Base-by-base conservation (phyloP, 2,329 filamentous ascomycete species). In the Stagonosporopsis tanaceti region DNA sequence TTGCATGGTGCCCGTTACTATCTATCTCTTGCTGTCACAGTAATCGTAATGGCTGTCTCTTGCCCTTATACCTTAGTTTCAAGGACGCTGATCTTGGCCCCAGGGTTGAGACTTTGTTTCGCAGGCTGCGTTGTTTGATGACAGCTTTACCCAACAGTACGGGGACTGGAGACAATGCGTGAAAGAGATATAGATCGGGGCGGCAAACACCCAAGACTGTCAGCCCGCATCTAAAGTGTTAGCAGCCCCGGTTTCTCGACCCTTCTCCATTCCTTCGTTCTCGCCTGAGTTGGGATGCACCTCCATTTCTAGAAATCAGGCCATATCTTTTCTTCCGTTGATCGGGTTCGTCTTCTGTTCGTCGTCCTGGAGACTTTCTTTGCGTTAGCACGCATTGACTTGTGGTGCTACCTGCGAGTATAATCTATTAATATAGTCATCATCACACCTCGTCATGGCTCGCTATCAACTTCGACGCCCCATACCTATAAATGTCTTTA, bases 181-280 rank as follows among this genome's bases (percentile, higher is more conserved):
- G 66, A 70, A 59, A 47, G 65, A 69, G 58, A 53, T 48, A 48
- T 53, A 46, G 50, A 60, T 46, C 52, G 50, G 50, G 50, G 62
- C 62, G 59, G 61, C 51, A 60, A 58, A 57, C 50, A 35, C 51
- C 45, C 60, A 59, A 57, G 53, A 55, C 57, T 59, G 62, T 57
- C 64, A 61, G 51, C 50, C 58, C 47, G 51, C 62, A 66, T 67
- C 65, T 65, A 75, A 69, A 75, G 68, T 41, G 63, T 69, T 70
- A 62, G 65, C 63, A 61, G 64, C 53, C 63, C 71, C 67, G 61
- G 65, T 59, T 61, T 64, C 58, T 57, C 37, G 45, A 51, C 46
- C 53, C 48, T 61, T 53, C 55, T 60, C 64, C 54, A 52, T 64
- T 60, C 55, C 41, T 59, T 61, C 34, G 53, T 57, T 59, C 53